Conservation (phyloP, 352 stramenopile genomes). For the Hyaloperonospora brassicae region DNA sequence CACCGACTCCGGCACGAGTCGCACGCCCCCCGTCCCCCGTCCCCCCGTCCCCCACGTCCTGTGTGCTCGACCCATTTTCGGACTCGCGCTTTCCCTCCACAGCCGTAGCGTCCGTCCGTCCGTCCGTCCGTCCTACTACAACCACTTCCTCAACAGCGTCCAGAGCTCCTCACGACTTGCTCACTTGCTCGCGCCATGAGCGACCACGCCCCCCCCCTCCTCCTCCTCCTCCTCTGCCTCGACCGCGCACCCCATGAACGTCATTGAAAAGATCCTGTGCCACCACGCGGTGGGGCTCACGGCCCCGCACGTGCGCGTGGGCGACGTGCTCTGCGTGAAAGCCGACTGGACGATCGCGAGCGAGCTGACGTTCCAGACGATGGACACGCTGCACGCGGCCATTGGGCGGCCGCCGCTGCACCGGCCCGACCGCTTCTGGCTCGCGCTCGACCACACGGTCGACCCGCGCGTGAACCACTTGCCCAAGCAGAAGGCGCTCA, state of each 20-base stretch:
- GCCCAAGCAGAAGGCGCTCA: constrained; percentile 71
- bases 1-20: too few relatives aligned
- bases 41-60: too few relatives aligned
- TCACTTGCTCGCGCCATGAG: too few relatives aligned
- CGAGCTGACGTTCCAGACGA: constrained; percentile 75
- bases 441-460: constrained; percentile 75
- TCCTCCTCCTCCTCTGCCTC: background rate
- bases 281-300: constrained; percentile 28
- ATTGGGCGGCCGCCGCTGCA: constrained; percentile 59
- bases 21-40: too few relatives aligned
- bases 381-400: constrained; percentile 67
- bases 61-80: too few relatives aligned
- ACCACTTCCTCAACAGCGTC: too few relatives aligned
- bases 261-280: constrained; percentile 70
- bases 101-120: too few relatives aligned
- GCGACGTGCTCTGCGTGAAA: constrained; percentile 69
- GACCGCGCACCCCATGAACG: background rate
- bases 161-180: too few relatives aligned
- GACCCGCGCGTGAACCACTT: constrained; percentile 72
- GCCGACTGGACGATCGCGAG: constrained; percentile 75
- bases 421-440: constrained; percentile 74
- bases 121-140: too few relatives aligned
- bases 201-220: too few relatives aligned
- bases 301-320: constrained; percentile 41
- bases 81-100: too few relatives aligned